Base-by-base conservation (phyloP, 768 basidiomycete genomes). In the Crepidotus variabilis region DNA sequence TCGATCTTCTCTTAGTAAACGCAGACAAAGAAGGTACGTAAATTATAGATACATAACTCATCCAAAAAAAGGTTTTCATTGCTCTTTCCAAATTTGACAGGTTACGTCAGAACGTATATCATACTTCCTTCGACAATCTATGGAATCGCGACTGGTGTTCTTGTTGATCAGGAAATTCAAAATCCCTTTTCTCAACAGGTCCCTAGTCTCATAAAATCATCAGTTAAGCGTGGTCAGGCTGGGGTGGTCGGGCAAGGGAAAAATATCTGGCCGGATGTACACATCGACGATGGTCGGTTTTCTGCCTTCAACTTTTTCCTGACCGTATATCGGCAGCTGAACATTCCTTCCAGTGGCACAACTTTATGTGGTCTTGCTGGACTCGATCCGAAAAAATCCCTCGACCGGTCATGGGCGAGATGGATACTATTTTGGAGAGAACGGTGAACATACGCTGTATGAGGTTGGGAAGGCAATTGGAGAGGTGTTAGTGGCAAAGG, bases 371-470 rank as follows among this genome's bases (percentile, higher is more conserved):
- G 59, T 71, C 1, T 60, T 83, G 10, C 75, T 77, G 50, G 72
- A 80, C 51, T 68, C 71, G 1, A 69, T 74, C 32, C 53, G 60
- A 6, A 51, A 52, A 8, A 61, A 70, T 46, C 64, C 68, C 0
- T 58, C 45, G 5, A 69, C 69, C 22, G 71, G 69, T 1, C 80
- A 81, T 53, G 80, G 81, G 13, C 75, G 75, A 6, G 76, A 78
- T 22, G 83, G 84, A 0, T 77, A 74, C 45, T 85, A 84, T 61
- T 82, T 83, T 58, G 81, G 73, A 13, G 80, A 72, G 57, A 81
- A 70, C 56, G 82, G 76, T 46, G 79, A 84, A 47, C 71, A 80
- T 52, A 70, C 62, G 1, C 45, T 75, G 6, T 72, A 74, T 47
- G 71, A 78, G 18, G 62, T 82, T 16, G 65, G 65, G 16, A 70